phyloP scores from a whole-genome alignment of 148 eudicot genomes.

The Polygonum aviculare region DNA sequence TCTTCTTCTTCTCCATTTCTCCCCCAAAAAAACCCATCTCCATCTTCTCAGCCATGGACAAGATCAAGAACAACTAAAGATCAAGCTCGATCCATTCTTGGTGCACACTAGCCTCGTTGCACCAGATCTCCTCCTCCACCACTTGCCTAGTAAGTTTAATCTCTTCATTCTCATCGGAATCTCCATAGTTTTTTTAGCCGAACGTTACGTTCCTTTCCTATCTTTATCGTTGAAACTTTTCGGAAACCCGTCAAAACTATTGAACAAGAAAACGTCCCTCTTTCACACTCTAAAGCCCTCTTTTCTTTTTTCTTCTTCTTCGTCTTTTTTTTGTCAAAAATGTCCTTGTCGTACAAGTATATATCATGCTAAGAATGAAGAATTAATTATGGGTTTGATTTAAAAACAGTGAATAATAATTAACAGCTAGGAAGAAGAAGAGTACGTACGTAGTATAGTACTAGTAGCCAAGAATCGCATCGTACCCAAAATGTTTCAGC shows the following conservation, averaged over 20 bases:
- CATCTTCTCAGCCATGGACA: background rate
- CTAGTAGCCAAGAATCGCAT: background rate
- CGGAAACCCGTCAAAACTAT: background rate
- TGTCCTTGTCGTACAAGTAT: background rate
- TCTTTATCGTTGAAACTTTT: background rate
- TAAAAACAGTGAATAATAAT: background rate
- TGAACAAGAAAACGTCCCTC: background rate
- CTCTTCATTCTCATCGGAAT: background rate
- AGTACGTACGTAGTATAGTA: too few relatives aligned
- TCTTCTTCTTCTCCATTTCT: background rate
- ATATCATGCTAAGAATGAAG: background rate
- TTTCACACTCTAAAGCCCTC: background rate
- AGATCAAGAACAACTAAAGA: background rate
- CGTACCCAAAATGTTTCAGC: slow-evolving; percentile 43
- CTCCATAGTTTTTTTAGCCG: background rate
- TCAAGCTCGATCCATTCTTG: background rate
- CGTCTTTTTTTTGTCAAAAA: background rate
- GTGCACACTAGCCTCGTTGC: background rate
- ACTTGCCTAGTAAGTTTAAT: background rate
- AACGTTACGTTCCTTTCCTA: background rate
- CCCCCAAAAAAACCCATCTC: background rate
- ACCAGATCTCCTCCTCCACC: background rate
- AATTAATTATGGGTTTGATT: background rate
- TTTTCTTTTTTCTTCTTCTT: background rate
- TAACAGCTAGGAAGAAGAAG: background rate